These are phyloP conservation scores for Pulveroboletus sp. DNA, from an alignment of 768 basidiomycete species.

Conservation along the genomic window DNA sequence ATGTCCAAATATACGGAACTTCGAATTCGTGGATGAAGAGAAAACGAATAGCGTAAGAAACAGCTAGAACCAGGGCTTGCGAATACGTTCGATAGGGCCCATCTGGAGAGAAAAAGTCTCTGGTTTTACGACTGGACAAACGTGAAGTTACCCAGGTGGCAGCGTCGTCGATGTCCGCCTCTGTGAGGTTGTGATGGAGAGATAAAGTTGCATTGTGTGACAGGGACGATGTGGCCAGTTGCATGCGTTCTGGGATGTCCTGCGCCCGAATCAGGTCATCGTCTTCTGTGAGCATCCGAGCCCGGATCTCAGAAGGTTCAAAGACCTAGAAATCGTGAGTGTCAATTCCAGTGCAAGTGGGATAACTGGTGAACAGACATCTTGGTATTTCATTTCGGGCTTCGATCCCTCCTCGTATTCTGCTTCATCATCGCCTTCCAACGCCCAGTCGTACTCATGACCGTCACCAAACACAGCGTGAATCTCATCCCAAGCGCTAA, in stretches of 20 bases:
- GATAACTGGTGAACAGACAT: constrained; percentile 46
- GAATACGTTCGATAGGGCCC: constrained; percentile 62
- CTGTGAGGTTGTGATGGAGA: constrained; percentile 59
- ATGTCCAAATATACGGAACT: constrained; percentile 93
- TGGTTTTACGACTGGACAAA: constrained; percentile 66
- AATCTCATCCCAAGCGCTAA: constrained; percentile 92
- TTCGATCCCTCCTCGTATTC: constrained; percentile 50
- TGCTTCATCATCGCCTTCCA: constrained; percentile 73
- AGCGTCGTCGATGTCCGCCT: constrained; percentile 74
- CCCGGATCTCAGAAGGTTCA: constrained; percentile 94
- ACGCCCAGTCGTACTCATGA: constrained; percentile 93
- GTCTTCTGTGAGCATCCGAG: constrained; percentile 84
- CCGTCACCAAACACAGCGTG: constrained; percentile 97
- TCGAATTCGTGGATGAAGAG: constrained; percentile 89
- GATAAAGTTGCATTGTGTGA: constrained; percentile 62
- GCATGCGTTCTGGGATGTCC: constrained; percentile 96
- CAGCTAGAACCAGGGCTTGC: constrained; percentile 70
- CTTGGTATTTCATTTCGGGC: constrained; percentile 78
- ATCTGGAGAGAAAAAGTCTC: constrained; percentile 67
- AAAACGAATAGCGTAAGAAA: constrained; percentile 74
- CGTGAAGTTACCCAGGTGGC: constrained; percentile 87
- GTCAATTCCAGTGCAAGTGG: background rate
- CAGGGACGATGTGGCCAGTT: constrained; percentile 83
- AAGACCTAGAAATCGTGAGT: constrained; percentile 65
- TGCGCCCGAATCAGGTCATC: constrained; percentile 88